Evolutionary conservation across 2,329 filamentous ascomycete species (phyloP).

Genomic region (Ascochyta clinopodiicola): DNA sequence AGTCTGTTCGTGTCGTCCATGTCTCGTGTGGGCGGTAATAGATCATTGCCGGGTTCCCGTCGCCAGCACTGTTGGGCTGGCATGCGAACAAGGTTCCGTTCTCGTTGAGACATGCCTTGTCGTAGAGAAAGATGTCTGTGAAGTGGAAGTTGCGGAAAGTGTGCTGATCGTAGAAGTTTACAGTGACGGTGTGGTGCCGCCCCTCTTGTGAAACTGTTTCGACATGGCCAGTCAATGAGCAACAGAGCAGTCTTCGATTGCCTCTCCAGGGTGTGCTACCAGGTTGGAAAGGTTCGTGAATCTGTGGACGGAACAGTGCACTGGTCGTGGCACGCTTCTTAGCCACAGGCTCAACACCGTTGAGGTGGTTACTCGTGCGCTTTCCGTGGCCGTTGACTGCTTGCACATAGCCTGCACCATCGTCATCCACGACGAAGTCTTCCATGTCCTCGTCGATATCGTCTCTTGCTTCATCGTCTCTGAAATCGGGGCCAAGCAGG

Average conservation of each 20-base stretch:
- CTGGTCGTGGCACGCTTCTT: conserved; percentile 61
- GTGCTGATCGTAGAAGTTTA: conserved; percentile 96
- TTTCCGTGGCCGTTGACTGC: conserved; percentile 68
- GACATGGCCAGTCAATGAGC: conserved; percentile 92
- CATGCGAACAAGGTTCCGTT: conserved; percentile 87
- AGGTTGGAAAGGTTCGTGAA: conserved; percentile 88
- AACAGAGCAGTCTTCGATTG: conserved; percentile 88
- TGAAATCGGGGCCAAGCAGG: conserved; percentile 70
- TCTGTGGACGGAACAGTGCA: conserved; percentile 64
- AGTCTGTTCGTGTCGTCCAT: conserved; percentile 90
- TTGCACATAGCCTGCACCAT: conserved; percentile 85
- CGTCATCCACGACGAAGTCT: conserved; percentile 93
- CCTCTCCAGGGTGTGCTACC: conserved; percentile 96
- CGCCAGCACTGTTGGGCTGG: conserved; percentile 59
- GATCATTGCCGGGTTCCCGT: conserved; percentile 74
- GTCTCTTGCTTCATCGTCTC: conserved; percentile 53
- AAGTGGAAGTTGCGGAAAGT: conserved; percentile 95
- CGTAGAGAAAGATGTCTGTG: conserved; percentile 93
- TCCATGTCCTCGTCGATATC: conserved; percentile 60
- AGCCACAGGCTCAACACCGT: conserved; percentile 50
- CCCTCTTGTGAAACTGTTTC: conserved; percentile 98
- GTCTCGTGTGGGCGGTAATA: conserved; percentile 97
- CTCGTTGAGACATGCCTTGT: conserved; percentile 90
- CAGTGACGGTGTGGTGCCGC: conserved; percentile 85
- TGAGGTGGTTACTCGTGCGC: conserved; percentile 59